Conservation (phyloP, 495 filamentous ascomycete genomes). For the Acidiella bohemica region DNA sequence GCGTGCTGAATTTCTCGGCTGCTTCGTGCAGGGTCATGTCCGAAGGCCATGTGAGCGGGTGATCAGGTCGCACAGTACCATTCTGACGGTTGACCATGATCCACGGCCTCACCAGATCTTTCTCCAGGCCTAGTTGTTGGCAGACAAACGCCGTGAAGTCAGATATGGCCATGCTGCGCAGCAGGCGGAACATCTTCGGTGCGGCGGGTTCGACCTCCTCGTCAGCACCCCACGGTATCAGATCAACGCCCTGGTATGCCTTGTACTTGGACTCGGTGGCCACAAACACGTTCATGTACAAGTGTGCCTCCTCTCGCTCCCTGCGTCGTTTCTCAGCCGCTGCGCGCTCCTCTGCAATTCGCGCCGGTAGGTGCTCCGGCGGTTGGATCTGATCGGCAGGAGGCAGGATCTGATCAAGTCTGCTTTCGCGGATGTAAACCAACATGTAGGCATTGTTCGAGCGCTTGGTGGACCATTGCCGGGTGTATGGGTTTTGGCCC, state of each 20-base stretch:
- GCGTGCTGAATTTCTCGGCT: constrained; percentile 50
- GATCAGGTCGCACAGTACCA: constrained; percentile 84
- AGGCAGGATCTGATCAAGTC: constrained; percentile 64
- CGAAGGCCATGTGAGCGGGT: constrained; percentile 60
- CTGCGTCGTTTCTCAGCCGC: constrained; percentile 57
- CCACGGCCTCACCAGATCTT: constrained; percentile 67
- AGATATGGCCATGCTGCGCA: constrained; percentile 56
- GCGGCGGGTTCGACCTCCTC: constrained; percentile 40
- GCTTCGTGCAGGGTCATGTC: constrained; percentile 77
- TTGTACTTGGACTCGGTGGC: constrained; percentile 68
- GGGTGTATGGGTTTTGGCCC: constrained; percentile 53
- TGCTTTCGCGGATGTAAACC: constrained; percentile 85
- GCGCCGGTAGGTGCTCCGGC: constrained; percentile 65
- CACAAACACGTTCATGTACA: constrained; percentile 73
- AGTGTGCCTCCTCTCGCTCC: constrained; percentile 84
- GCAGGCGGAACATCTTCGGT: constrained; percentile 50
- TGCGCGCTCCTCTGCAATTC: constrained; percentile 68
- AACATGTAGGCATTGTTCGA: constrained; percentile 92
- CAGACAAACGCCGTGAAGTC: constrained; percentile 60
- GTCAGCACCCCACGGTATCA: constrained; percentile 50
- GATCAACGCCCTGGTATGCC: constrained; percentile 69
- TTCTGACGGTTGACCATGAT: constrained; percentile 98
- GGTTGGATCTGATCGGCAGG: constrained; percentile 62
- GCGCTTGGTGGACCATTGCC: constrained; percentile 51
- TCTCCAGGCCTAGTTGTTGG: constrained; percentile 47